Conservation (phyloP, 2,329 filamentous ascomycete genomes). For the Ceratocystis cacaofunesta region DNA sequence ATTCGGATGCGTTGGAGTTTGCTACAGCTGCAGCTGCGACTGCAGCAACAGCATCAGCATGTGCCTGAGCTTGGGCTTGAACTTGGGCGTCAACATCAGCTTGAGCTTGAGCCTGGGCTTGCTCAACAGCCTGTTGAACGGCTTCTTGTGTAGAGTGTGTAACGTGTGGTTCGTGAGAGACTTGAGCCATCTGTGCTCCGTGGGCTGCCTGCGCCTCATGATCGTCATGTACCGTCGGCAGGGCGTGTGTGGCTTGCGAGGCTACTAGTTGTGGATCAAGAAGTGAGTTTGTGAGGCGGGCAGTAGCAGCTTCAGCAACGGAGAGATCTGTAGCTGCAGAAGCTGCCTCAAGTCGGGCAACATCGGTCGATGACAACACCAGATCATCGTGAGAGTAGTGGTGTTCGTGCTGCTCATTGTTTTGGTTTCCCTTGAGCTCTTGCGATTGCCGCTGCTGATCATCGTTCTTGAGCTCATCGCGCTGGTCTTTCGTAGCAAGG, state of each 20-base stretch:
- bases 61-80: not conserved
- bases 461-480: not conserved
- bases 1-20: slow-evolving; percentile 19
- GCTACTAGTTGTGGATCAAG: slow-evolving; percentile 36
- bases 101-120: slow-evolving; percentile 14
- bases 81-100: slow-evolving; percentile 13
- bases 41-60: slow-evolving; percentile 20
- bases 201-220: slow-evolving; percentile 1
- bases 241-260: slow-evolving; percentile 2
- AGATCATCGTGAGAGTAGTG: slow-evolving; percentile 7
- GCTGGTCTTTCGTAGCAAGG: not conserved
- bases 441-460: not conserved
- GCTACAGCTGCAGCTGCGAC: slow-evolving; percentile 23
- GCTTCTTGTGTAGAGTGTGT: not conserved
- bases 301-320: slow-evolving; percentile 41
- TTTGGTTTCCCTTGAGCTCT: not conserved
- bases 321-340: slow-evolving; percentile 4
- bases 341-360: slow-evolving; percentile 3
- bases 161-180: not conserved
- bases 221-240: not conserved
- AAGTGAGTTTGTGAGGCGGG: slow-evolving; percentile 38
- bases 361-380: slow-evolving; percentile 4
- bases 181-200: not conserved
- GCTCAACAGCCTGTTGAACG: slow-evolving; percentile 3
- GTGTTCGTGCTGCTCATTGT: not conserved